phyloP scores from a whole-genome alignment of 169 alveolate species.

The Cryptosporidium baileyi region DNA sequence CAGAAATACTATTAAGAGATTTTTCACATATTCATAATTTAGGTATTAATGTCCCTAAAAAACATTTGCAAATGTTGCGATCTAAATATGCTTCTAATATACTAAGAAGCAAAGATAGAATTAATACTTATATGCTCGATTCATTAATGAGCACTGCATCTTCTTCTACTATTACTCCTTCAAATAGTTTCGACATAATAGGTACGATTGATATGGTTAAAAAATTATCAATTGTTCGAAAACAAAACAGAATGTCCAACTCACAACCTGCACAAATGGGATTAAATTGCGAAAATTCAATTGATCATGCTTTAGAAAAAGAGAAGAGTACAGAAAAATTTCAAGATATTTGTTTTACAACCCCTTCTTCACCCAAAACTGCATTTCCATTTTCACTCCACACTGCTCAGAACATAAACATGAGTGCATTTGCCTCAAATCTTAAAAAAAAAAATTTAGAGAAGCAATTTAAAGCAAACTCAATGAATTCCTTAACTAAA shows the following conservation, averaged over 20 bases:
- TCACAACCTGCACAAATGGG: constrained; percentile 47
- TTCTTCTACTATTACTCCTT: constrained; percentile 53
- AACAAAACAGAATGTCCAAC: constrained; percentile 56
- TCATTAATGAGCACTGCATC: constrained; percentile 44
- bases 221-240: constrained; percentile 42
- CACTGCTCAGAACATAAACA: not conserved
- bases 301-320: not conserved
- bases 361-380: constrained; percentile 27
- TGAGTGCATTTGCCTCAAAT: no score
- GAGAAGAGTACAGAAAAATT: not conserved
- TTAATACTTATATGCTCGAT: constrained; percentile 42
- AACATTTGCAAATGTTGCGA: constrained; percentile 48
- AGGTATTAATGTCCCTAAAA: constrained; percentile 58
- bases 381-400: not conserved
- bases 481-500: not conserved
- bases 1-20: constrained; percentile 74
- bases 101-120: constrained; percentile 37
- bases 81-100: constrained; percentile 32
- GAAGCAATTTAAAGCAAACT: no score
- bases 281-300: not conserved
- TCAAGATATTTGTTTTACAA: constrained; percentile 30
- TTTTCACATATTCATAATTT: constrained; percentile 18
- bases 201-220: constrained; percentile 64
- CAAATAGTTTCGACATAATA: constrained; percentile 38
- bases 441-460: no score